Evolutionary conservation across 495 filamentous ascomycete species (phyloP).

Genomic region (Parachaetomium inaequale): DNA sequence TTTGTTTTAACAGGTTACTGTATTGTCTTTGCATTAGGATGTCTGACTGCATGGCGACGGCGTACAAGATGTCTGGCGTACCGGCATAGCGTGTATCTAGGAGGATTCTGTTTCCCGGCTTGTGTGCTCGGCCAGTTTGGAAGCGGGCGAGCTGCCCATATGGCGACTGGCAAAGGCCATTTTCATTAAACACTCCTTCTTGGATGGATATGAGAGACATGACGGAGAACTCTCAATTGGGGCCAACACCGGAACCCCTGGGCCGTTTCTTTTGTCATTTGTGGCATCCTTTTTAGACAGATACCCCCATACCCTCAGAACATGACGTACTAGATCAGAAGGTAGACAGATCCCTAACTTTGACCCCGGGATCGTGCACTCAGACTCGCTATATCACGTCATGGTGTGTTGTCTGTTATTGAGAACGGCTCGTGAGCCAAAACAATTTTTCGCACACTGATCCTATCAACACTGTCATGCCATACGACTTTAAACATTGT

Average conservation of each 20-base stretch:
- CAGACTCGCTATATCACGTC: background rate
- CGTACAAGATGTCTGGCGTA: conserved; percentile 11
- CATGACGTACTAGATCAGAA: background rate
- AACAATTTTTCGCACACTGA: background rate
- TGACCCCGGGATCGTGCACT: too few species aligned
- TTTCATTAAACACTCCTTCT: background rate
- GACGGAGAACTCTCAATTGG: too few species aligned
- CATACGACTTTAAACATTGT: conserved; percentile 1
- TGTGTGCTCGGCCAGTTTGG: background rate
- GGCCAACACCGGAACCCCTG: background rate
- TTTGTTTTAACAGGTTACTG: background rate
- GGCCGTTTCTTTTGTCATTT: background rate
- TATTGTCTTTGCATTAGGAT: conserved; percentile 10
- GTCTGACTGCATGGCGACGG: conserved; percentile 17
- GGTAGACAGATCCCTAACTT: too few species aligned
- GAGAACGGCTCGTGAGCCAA: background rate
- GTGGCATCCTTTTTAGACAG: background rate
- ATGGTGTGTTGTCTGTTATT: background rate
- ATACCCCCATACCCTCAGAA: background rate
- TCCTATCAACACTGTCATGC: background rate
- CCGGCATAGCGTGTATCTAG: background rate
- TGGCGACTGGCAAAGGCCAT: background rate
- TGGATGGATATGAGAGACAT: background rate
- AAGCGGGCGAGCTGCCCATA: background rate
- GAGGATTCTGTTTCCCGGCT: background rate